phyloP scores from a whole-genome alignment of 805 yeast species.

The Monosporozyma yasuniensis region DNA sequence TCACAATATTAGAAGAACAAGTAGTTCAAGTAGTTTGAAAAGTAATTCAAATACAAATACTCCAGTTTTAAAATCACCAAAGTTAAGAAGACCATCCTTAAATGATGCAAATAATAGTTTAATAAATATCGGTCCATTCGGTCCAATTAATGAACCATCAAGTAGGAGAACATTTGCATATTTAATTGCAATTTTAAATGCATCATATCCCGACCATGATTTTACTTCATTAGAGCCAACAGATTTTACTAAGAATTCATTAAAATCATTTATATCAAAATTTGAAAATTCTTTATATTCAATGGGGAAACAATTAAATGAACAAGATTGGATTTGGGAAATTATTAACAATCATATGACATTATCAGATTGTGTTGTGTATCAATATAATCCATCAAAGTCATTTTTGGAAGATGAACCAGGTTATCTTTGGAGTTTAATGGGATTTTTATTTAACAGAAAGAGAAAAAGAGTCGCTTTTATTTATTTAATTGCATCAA shows the following conservation, averaged over 20 bases:
- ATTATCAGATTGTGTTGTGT: slow-evolving; percentile 44
- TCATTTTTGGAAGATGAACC: slow-evolving; percentile 33
- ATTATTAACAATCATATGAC: slow-evolving; percentile 76
- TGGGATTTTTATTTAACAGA: slow-evolving; percentile 89
- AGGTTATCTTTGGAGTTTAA: slow-evolving; percentile 41
- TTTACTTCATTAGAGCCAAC: slow-evolving; percentile 78
- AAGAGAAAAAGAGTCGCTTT: slow-evolving; percentile 87
- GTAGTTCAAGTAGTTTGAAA: slow-evolving; percentile 21
- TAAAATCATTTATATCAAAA: slow-evolving; percentile 45
- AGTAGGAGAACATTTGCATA: slow-evolving; percentile 87
- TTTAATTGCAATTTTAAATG: slow-evolving; percentile 79
- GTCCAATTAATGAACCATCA: slow-evolving; percentile 78
- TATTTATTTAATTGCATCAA: slow-evolving; percentile 56
- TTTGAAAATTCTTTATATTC: slow-evolving; percentile 73
- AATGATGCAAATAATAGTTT: slow-evolving; percentile 18
- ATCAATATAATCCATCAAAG: slow-evolving; percentile 43
- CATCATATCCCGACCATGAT: slow-evolving; percentile 94
- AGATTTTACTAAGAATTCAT: slow-evolving; percentile 49
- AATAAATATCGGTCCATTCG: slow-evolving; percentile 61
- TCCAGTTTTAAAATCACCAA: slow-evolving; percentile 3
- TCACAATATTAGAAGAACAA: slow-evolving; percentile 17
- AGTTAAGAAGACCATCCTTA: slow-evolving; percentile 23
- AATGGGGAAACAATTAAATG: slow-evolving; percentile 45
- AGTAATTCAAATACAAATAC: slow-evolving; percentile 4
- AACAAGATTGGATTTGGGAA: slow-evolving; percentile 71